These are phyloP conservation scores for Candida gigantensis DNA, from an alignment of 1,139 yeast genomes.

Conservation along the genomic window DNA sequence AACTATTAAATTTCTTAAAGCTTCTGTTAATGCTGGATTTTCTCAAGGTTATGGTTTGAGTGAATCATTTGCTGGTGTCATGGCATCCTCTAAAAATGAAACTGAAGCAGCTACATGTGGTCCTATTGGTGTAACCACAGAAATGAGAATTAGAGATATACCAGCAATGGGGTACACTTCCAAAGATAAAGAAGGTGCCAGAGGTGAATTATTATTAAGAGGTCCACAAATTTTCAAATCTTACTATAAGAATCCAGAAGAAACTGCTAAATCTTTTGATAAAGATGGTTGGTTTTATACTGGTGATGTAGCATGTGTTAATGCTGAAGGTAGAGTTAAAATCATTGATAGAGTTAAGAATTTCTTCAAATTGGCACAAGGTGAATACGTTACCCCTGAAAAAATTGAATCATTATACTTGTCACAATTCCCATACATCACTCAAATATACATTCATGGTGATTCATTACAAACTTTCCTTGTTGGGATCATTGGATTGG, in stretches of 20 bases:
- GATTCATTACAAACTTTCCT: conserved; percentile 59
- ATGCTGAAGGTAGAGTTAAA: conserved; percentile 23
- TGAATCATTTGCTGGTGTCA: conserved; percentile 47
- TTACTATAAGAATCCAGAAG: conserved; percentile 42
- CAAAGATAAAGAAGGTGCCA: conserved; percentile 36
- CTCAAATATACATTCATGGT: conserved; percentile 54
- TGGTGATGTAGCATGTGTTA: conserved; percentile 41
- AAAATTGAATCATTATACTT: conserved; percentile 41
- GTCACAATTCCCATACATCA: conserved; percentile 31
- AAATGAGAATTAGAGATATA: conserved; percentile 36
- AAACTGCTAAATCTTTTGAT: conserved; percentile 48
- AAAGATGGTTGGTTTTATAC: conserved; percentile 53
- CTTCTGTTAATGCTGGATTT: conserved; percentile 39
- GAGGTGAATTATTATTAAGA: conserved; percentile 44
- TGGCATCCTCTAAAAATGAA: conserved; percentile 26
- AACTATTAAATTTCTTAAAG: conserved; percentile 43
- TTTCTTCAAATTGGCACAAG: conserved; percentile 47
- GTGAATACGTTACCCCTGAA: conserved; percentile 48
- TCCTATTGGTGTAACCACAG: conserved; percentile 33
- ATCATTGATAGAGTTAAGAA: conserved; percentile 47
- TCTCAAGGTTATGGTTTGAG: conserved; percentile 50
- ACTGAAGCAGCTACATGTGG: conserved; percentile 46
- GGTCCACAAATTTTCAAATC: conserved; percentile 41
- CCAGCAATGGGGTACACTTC: conserved; percentile 40
- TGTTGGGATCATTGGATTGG: conserved; percentile 65